Evolutionary conservation across 2,329 filamentous ascomycete species (phyloP).

Genomic region (Talaromyces sp.): DNA sequence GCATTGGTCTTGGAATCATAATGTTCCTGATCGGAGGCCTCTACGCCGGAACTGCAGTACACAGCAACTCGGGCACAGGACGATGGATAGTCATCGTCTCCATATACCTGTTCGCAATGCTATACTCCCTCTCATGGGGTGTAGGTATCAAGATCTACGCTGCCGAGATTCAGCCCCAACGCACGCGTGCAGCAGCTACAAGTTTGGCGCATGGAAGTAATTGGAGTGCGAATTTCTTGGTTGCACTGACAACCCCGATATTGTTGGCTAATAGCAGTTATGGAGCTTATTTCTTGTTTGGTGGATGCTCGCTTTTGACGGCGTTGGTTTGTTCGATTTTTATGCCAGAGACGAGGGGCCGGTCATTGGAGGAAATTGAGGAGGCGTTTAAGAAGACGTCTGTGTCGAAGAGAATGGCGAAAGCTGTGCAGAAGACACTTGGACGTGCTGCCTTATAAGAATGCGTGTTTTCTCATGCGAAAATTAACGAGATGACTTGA

Average conservation of each 20-base stretch:
- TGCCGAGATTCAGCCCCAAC: conserved; percentile 56
- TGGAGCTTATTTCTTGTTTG: conserved; percentile 49
- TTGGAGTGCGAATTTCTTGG: conserved; percentile 47
- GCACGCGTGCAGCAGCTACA: conserved; percentile 55
- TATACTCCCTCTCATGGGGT: conserved; percentile 48
- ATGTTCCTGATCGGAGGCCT: conserved; percentile 36
- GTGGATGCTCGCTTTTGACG: conserved; percentile 39
- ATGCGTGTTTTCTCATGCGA: not conserved
- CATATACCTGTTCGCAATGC: conserved; percentile 30
- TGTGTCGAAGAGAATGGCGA: conserved; percentile 13
- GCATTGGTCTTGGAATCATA: conserved; percentile 46
- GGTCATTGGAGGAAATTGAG: conserved; percentile 51
- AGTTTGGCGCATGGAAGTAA: conserved; percentile 53
- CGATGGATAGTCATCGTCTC: conserved; percentile 32
- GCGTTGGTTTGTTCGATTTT: conserved; percentile 39
- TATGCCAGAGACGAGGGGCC: conserved; percentile 53
- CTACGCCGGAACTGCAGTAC: conserved; percentile 32
- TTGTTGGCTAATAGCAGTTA: conserved; percentile 43
- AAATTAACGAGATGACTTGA: not conserved
- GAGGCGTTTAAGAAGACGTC: conserved; percentile 39
- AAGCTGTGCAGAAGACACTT: not conserved
- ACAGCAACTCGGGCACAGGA: conserved; percentile 27
- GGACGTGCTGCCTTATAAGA: not conserved
- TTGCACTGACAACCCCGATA: conserved; percentile 46
- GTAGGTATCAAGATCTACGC: conserved; percentile 57